A percentile compares a stretch with the other conserved stretches of the same genome.
Evolutionary conservation across 2,329 filamentous ascomycete species (phyloP).

Genomic region (Cyphellophora attinorum): DNA sequence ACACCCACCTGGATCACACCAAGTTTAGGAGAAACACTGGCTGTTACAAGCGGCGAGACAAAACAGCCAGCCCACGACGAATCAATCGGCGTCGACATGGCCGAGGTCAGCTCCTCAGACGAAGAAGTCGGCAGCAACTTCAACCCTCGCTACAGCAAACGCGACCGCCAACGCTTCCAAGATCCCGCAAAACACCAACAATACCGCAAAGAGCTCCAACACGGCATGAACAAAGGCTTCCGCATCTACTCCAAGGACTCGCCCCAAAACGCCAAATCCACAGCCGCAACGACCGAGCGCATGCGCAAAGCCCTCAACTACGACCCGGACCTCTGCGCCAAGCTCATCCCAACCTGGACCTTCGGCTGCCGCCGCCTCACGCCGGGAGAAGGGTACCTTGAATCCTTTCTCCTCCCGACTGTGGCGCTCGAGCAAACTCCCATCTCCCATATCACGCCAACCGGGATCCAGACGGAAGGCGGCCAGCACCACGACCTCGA

Average conservation of each 20-base stretch:
- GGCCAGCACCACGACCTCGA: constrained; percentile 20
- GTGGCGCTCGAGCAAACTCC: constrained; percentile 23
- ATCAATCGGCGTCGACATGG: constrained; percentile 11
- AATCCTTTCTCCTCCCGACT: constrained; percentile 34
- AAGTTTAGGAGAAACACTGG: constrained; percentile 19
- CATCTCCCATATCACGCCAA: constrained; percentile 24
- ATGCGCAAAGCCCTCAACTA: constrained; percentile 14
- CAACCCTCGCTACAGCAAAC: constrained; percentile 19
- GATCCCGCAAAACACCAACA: constrained; percentile 23
- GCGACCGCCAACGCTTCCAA: constrained; percentile 22
- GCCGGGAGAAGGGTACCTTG: constrained; percentile 43
- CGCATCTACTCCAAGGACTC: constrained; percentile 11
- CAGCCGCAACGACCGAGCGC: constrained; percentile 7
- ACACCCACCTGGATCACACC: constrained; percentile 24
- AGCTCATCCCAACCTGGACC: constrained; percentile 18
- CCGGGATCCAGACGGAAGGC: constrained; percentile 18
- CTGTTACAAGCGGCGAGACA: constrained; percentile 14
- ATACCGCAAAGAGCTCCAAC: constrained; percentile 26
- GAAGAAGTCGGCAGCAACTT: constrained; percentile 12
- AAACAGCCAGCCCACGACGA: constrained; percentile 9
- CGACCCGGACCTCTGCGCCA: constrained; percentile 14
- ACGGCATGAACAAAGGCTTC: constrained; percentile 15
- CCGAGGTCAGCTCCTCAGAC: constrained; percentile 4
- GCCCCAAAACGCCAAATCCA: constrained; percentile 12
- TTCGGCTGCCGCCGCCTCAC: constrained; percentile 39